Evolutionary conservation across 2,329 filamentous ascomycete genomes (phyloP).

Genomic region (Fusarium citri): DNA sequence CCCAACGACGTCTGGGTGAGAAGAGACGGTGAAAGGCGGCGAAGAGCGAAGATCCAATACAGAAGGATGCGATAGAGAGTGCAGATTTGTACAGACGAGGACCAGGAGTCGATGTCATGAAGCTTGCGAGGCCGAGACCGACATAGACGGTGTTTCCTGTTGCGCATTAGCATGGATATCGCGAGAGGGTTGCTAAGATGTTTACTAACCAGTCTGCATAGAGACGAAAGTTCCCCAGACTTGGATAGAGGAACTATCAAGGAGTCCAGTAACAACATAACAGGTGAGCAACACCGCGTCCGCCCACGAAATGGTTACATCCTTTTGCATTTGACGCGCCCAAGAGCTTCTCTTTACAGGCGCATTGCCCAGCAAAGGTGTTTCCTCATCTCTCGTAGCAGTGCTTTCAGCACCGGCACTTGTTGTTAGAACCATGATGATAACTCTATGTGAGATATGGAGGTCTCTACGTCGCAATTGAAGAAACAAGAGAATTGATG

Average conservation of each 20-base stretch:
- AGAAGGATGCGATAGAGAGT: slow-evolving; percentile 76
- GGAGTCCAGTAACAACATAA: slow-evolving; percentile 80
- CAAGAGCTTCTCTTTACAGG: neutral
- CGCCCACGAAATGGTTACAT: slow-evolving; percentile 63
- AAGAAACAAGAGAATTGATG: neutral
- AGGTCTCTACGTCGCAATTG: neutral
- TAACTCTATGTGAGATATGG: too few species aligned
- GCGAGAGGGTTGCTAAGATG: neutral
- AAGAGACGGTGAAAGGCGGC: slow-evolving; percentile 73
- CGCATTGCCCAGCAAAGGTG: slow-evolving; percentile 27
- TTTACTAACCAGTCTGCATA: slow-evolving; percentile 78
- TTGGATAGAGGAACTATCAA: slow-evolving; percentile 80
- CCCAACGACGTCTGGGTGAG: slow-evolving; percentile 69
- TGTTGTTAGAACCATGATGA: slow-evolving; percentile 11
- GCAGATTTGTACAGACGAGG: slow-evolving; percentile 65
- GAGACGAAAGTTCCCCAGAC: slow-evolving; percentile 85
- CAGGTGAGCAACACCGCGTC: slow-evolving; percentile 77
- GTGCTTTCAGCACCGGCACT: neutral
- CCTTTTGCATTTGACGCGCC: slow-evolving; percentile 21
- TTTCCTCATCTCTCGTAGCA: slow-evolving; percentile 31
- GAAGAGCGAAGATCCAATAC: slow-evolving; percentile 78
- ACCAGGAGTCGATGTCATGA: slow-evolving; percentile 53
- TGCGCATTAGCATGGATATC: neutral
- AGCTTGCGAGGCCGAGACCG: slow-evolving; percentile 68
- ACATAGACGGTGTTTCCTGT: slow-evolving; percentile 82